A percentile compares a stretch with the other conserved stretches of the same genome.
These are phyloP conservation scores for Davidsoniella australis DNA, from an alignment of 2,329 filamentous ascomycete genomes.

Conservation along the genomic window DNA sequence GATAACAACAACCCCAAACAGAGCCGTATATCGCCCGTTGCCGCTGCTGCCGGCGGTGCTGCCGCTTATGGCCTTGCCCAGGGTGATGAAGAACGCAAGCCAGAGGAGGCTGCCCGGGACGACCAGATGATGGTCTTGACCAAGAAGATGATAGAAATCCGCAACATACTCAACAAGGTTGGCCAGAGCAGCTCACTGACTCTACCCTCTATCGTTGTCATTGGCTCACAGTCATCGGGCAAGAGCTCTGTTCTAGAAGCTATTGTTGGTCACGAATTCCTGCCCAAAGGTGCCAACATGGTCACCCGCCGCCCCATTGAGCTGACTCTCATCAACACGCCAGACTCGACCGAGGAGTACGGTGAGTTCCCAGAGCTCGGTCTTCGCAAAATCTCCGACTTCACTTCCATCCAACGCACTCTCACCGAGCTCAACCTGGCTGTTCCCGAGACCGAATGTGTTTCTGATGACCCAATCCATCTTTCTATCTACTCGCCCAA, in stretches of 20 bases:
- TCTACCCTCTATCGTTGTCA: constrained; percentile 94
- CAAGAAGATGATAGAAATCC: constrained; percentile 98
- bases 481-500: constrained; percentile 89
- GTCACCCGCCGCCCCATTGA: constrained; percentile 92
- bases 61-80: constrained; percentile 54
- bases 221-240: constrained; percentile 92
- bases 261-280: constrained; percentile 92
- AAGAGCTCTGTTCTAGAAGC: constrained; percentile 96
- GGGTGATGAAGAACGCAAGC: constrained; percentile 49
- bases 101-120: constrained; percentile 57
- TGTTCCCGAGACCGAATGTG: constrained; percentile 78
- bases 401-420: constrained; percentile 79
- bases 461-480: constrained; percentile 92
- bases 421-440: constrained; percentile 89
- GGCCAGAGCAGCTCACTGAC: constrained; percentile 81
- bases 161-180: constrained; percentile 76
- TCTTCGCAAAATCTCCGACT: constrained; percentile 78
- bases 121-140: constrained; percentile 99
- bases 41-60: constrained; percentile 53
- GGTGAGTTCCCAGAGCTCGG: constrained; percentile 91
- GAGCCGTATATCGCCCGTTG: constrained; percentile 42
- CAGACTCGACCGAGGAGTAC: constrained; percentile 71
- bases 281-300: constrained; percentile 98
- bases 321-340: constrained; percentile 88
- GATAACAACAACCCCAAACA: constrained; percentile 36